Evolutionary conservation across 1,284 basidiomycete genomes (phyloP), one percentile per base, ranked within the genome.

Genomic region (Leccinum subspadiceum): DNA sequence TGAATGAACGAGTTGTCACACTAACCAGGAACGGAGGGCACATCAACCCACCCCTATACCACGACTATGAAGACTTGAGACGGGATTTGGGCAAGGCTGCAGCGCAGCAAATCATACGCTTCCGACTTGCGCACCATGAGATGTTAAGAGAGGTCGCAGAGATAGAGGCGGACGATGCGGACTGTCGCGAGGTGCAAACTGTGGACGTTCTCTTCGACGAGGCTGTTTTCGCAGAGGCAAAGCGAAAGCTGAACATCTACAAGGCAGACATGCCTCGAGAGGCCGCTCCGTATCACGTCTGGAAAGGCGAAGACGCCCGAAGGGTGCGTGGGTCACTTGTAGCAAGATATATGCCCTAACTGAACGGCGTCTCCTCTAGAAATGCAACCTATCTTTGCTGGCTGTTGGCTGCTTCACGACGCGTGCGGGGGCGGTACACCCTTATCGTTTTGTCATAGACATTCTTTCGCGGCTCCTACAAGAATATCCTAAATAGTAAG

Each of bases 1-100:
- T 53, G 29, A 60, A 49, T 15, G 17, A 10, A 35, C 17, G 6
- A 46, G 20, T 13, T 22, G 44, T 22, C 10, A 5, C 22, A 22
- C 10, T 53, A 13, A 31, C 48, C 57, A 87, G 88, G 62, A 90
- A 90, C 62, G 88, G 89, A 1, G 88, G 88, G 0, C 89, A 90
- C 66, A 81, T 88, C 53, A 85, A 83, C 22, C 84, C 87, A 1
- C 75, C 81, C 3, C 69, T 87, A 2, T 89, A 84, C 64, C 80
- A 83, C 39, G 85, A 88, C 61, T 88, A 89, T 64, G 63, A 67
- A 1, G 66, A 74, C n/a, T 71, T 89, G 35, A 84, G 82, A 67
- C 69, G 75, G 57, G 63, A 68, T 33, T 70, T 81, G 61, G 87
- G 87, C 2, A 64, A 69, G 13, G 69, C 76, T 7, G 69, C 72